A percentile compares a stretch with the other conserved stretches of the same genome.
Conservation (phyloP, 495 filamentous ascomycete species). For the Penicillium dipodomyicola region DNA sequence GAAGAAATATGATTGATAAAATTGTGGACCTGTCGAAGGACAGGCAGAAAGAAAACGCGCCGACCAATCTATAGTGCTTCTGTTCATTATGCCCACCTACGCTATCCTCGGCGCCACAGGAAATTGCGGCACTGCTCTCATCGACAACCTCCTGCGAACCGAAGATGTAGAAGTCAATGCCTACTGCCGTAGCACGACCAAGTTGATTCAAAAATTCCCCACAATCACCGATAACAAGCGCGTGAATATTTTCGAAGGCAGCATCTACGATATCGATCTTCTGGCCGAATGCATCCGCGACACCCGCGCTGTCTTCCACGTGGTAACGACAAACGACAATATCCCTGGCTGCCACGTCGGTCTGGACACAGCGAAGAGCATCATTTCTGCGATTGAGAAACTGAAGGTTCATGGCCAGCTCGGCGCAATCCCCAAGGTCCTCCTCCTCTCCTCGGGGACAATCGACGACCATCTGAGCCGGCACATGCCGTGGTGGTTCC, state of each 20-base stretch:
- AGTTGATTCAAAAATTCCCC: too few species aligned
- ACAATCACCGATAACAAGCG: too few species aligned
- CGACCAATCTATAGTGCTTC: too few species aligned
- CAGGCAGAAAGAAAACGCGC: too few species aligned
- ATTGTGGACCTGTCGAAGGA: too few species aligned
- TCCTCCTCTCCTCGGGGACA: conserved; percentile 40
- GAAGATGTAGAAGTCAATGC: conserved; percentile 9
- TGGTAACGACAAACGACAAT: not conserved
- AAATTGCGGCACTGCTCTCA: conserved; percentile 26
- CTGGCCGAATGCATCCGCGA: not conserved
- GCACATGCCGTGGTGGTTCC: conserved; percentile 5
- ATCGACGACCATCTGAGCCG: conserved; percentile 33
- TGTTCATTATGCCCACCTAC: conserved; percentile 12
- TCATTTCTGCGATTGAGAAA: not conserved
- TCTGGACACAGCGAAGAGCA: not conserved
- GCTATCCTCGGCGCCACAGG: conserved; percentile 29
- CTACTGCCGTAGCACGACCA: not conserved
- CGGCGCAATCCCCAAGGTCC: conserved; percentile 31
- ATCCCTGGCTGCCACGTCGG: not conserved
- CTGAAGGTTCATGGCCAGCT: too few species aligned
- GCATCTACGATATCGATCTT: not conserved
- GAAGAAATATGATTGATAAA: too few species aligned
- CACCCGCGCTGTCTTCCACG: not conserved
- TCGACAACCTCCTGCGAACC: conserved; percentile 34
- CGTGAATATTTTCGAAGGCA: not conserved